Evolutionary conservation across 257 asterid genomes (phyloP).

Genomic region (Nicotiana undulata): DNA sequence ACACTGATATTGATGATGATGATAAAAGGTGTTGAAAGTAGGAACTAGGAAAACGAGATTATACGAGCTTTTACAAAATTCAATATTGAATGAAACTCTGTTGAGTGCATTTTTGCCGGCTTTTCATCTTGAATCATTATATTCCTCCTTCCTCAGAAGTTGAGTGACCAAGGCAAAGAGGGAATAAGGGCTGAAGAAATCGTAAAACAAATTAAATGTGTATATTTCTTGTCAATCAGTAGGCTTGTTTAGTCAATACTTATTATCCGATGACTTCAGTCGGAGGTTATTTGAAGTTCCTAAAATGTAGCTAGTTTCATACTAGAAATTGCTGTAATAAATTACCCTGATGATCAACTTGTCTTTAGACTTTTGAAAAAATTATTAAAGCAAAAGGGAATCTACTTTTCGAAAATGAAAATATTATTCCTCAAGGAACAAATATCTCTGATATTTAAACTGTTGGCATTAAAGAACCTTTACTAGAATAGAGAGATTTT

Average conservation of each 20-base stretch:
- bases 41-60: neutral
- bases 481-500: neutral
- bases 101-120: neutral
- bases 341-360: neutral
- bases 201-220: neutral
- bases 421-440: neutral
- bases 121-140: neutral
- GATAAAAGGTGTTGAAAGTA: slow-evolving; percentile 2
- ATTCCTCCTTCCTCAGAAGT: neutral
- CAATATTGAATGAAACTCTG: neutral
- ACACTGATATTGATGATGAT: slow-evolving; percentile 1
- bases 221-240: neutral
- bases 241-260: neutral
- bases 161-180: neutral
- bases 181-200: neutral
- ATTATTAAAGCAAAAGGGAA: neutral
- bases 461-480: neutral
- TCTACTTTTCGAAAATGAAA: neutral
- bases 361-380: neutral
- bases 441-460: neutral
- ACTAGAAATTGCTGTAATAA: neutral
- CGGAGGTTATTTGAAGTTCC: no score
- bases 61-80: neutral
- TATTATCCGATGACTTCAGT: neutral
- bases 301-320: no score